Base-by-base conservation (phyloP, 495 filamentous ascomycete species). In the Lophiotrema nucula region DNA sequence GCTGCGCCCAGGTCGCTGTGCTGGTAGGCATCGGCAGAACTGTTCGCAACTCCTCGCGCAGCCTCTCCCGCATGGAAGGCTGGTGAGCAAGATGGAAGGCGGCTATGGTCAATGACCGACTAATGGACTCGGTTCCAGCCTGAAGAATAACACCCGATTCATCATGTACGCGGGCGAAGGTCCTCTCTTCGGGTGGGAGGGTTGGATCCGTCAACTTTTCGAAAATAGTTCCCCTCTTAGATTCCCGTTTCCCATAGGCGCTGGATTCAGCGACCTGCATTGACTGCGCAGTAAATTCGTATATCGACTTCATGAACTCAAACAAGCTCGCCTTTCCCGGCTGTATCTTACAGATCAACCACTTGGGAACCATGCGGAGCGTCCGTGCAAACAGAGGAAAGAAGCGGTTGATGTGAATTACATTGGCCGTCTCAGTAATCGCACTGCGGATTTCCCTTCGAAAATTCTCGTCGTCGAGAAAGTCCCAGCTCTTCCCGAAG, bases 401-500 rank as follows among this genome's bases (percentile, higher is more conserved):
- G 16, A 25, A 24, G 5, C 16, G 21, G 8, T n/a, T 2, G 46
- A 48, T 3, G 25, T 48, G 46, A 4, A 3, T 2, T 13, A 15
- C 13, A 5, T 26, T 48, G 24, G 25, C 8, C n/a, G 33, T 38
- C 4, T 58, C 26, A 19, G 26, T n/a, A 8, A 28, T 33, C 4
- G 27, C 23, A 26, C 26, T 26, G 11, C 53, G 22, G 31, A 67
- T 66, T 24, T 70, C 53, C n/a, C n/a, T n/a, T n/a, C n/a, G n/a
- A n/a, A n/a, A n/a, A n/a, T n/a, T n/a, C 3, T 33, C 24, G 26
- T 48, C n/a, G 18, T 61, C 53, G 12, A 73, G 67, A n/a, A 68
- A 64, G 46, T 67, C 50, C 25, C 70, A 72, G 50, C 66, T 66
- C 45, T 67, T 56, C 21, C 66, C 71, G 44, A 77, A 77, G 0